Percentiles rank a stretch among this genome's conserved stretches.
Evolutionary conservation across 345 rosid species (phyloP).

Genomic region (Citrus sinensis): DVS_A1.0 CM039163.1:50488001-50488500

Average conservation of each 20-base stretch:
- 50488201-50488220: neutral
- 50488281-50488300: slow-evolving; percentile 76
- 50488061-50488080: neutral
- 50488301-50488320: slow-evolving; percentile 79
- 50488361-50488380: slow-evolving; percentile 86
- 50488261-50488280: slow-evolving; percentile 76
- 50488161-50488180: slow-evolving; percentile 81
- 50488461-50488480: neutral
- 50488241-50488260: neutral
- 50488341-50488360: slow-evolving; percentile 96
- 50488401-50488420: neutral
- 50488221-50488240: neutral
- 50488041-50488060: neutral
- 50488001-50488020: slow-evolving; percentile 1
- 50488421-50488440: neutral
- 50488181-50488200: neutral
- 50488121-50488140: slow-evolving; percentile 94
- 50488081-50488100: neutral
- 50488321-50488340: slow-evolving; percentile 76
- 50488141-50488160: slow-evolving; percentile 50
- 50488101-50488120: slow-evolving; percentile 95
- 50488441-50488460: neutral
- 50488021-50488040: slow-evolving; percentile 2
- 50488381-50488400: slow-evolving; percentile 32
- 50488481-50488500: neutral